A percentile compares a stretch with the other conserved stretches of the same genome.
Evolutionary conservation across 345 rosid species (phyloP).

Genomic region (Physaria fendleri): DNA sequence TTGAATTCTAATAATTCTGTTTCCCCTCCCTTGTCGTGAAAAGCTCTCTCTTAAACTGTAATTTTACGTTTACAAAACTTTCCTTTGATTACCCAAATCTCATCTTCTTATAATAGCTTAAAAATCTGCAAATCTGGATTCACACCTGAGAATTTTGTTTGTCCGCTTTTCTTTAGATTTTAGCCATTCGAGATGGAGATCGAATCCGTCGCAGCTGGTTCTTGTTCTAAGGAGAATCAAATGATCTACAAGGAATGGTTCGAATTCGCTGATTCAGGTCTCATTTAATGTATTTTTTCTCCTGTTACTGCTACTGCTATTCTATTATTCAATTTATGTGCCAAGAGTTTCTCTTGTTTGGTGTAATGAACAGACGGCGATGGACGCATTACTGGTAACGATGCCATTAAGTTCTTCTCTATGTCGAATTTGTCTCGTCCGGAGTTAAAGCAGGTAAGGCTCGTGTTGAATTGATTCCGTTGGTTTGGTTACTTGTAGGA

Average conservation of each 20-base stretch:
- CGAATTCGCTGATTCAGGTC: slow-evolving; percentile 75
- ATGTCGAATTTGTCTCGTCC: slow-evolving; percentile 74
- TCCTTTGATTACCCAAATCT: background rate
- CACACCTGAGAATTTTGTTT: slow-evolving; percentile 5
- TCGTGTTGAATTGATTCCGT: background rate
- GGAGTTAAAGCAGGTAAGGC: slow-evolving; percentile 74
- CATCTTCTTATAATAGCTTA: background rate
- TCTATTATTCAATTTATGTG: background rate
- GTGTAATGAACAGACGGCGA: slow-evolving; percentile 51
- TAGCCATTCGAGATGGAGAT: slow-evolving; percentile 56
- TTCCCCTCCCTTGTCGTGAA: slow-evolving; percentile 17
- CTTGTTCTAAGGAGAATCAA: slow-evolving; percentile 77
- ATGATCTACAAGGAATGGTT: slow-evolving; percentile 87
- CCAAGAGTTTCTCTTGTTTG: slow-evolving; percentile 10
- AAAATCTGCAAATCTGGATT: slow-evolving; percentile 14
- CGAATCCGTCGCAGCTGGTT: slow-evolving; percentile 47
- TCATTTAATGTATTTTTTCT: background rate
- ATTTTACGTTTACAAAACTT: slow-evolving; percentile 15
- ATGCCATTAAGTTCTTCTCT: slow-evolving; percentile 74
- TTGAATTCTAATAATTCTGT: background rate
- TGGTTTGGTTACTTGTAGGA: background rate
- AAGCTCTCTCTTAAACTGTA: slow-evolving; percentile 21
- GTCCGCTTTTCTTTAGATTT: background rate
- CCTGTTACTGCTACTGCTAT: background rate
- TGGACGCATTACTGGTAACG: slow-evolving; percentile 83